phyloP scores from a whole-genome alignment of 2,329 filamentous ascomycete species.

The Alternaria triticina region DNA sequence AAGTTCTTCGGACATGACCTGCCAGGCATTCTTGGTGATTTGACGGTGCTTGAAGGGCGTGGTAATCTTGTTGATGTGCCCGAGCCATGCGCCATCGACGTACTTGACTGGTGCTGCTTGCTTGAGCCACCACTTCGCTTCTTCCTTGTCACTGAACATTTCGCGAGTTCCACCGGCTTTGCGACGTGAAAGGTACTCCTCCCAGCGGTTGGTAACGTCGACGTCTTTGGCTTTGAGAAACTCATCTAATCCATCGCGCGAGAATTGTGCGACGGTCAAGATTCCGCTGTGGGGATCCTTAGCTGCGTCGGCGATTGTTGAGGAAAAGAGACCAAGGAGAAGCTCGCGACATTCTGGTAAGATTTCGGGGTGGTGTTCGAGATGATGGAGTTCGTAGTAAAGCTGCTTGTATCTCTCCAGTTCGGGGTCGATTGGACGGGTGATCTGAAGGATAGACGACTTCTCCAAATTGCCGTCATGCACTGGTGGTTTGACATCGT shows the following conservation, averaged over 20 bases:
- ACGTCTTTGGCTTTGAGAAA: conserved; percentile 46
- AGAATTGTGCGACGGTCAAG: conserved; percentile 41
- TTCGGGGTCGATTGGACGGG: background rate
- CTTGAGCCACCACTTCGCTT: conserved; percentile 51
- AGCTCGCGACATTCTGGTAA: conserved; percentile 41
- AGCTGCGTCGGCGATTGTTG: conserved; percentile 36
- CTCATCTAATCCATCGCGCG: conserved; percentile 18
- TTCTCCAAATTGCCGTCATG: background rate
- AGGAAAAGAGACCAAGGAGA: conserved; percentile 46
- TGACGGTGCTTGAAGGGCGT: conserved; percentile 51
- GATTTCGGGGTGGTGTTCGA: conserved; percentile 47
- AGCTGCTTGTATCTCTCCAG: conserved; percentile 38
- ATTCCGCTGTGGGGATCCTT: conserved; percentile 29
- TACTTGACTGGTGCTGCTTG: conserved; percentile 54
- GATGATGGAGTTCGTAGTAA: conserved; percentile 52
- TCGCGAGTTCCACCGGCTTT: conserved; percentile 44
- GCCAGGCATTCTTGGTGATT: conserved; percentile 56
- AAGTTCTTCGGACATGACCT: conserved; percentile 58
- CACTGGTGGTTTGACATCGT: background rate
- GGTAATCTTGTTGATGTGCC: conserved; percentile 53
- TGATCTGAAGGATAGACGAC: background rate
- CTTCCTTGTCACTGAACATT: conserved; percentile 44
- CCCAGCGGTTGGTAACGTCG: conserved; percentile 40
- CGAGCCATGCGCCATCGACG: conserved; percentile 59
- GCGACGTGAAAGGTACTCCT: conserved; percentile 45